phyloP scores from a whole-genome alignment of 1,139 yeast genomes.

The Blastobotrys buckinghamii region DNA sequence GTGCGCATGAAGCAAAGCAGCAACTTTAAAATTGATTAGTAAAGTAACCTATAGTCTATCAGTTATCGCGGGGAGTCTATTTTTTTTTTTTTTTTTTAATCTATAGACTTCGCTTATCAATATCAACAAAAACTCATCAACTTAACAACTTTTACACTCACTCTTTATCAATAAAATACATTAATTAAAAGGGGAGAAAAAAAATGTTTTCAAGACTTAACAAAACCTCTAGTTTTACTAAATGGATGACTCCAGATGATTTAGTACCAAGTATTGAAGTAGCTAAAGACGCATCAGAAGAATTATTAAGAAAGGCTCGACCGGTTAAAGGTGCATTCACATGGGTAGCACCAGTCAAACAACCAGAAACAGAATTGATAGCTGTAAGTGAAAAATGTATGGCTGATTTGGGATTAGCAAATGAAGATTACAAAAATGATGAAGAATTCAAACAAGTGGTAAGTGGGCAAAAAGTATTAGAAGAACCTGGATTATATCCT shows the following conservation, averaged over 20 bases:
- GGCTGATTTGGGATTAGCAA: constrained; percentile 50
- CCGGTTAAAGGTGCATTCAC: constrained; percentile 64
- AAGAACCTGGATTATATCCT: constrained; percentile 52
- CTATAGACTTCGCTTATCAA: too few species aligned
- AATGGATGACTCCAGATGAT: constrained; percentile 52
- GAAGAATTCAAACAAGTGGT: constrained; percentile 46
- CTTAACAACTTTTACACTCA: too few species aligned
- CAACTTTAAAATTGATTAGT: too few species aligned
- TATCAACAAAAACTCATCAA: too few species aligned
- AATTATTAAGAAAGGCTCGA: constrained; percentile 51
- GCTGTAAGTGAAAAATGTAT: constrained; percentile 59
- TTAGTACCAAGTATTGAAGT: constrained; percentile 46
- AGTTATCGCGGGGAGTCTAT: too few species aligned
- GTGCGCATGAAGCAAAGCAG: too few species aligned
- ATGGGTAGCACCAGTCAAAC: constrained; percentile 33
- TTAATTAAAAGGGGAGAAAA: too few species aligned
- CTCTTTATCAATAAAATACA: too few species aligned
- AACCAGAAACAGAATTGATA: constrained; percentile 44
- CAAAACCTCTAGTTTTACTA: constrained; percentile 48
- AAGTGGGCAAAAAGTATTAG: constrained; percentile 50
- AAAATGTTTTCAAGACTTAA: constrained; percentile 8
- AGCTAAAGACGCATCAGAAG: constrained; percentile 41
- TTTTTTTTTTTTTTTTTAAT: too few species aligned
- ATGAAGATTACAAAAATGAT: constrained; percentile 35
- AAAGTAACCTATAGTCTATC: too few species aligned